Evolutionary conservation across 139 green algal species (phyloP).

Genomic region (Mychonastes homosphaera): DNA sequence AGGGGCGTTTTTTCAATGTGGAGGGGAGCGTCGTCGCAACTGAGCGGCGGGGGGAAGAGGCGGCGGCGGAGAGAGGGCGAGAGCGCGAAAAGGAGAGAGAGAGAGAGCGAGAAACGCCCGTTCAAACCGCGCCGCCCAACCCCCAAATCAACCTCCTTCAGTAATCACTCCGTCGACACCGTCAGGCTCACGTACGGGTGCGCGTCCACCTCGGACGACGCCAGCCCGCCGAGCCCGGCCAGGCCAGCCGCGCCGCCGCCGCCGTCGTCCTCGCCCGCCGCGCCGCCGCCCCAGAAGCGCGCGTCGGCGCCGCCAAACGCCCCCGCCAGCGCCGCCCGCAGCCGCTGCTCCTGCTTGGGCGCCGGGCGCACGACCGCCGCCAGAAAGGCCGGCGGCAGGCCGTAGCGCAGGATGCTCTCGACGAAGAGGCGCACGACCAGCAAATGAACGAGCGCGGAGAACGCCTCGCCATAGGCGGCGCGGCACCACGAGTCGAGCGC

Average conservation of each 20-base stretch:
- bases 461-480: slow-evolving; percentile 85
- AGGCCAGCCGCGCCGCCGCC: slow-evolving; percentile 12
- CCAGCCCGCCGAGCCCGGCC: slow-evolving; percentile 25
- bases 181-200: slow-evolving; percentile 79
- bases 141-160: no score
- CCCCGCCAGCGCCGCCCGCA: slow-evolving; percentile 49
- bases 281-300: background rate
- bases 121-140: no score
- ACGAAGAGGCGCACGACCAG: slow-evolving; percentile 86
- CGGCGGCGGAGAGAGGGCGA: no score
- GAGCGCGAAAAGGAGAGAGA: no score
- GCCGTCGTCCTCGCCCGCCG: slow-evolving; percentile 27
- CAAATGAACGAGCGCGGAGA: slow-evolving; percentile 86
- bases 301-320: slow-evolving; percentile 26
- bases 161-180: slow-evolving; percentile 53
- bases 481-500: slow-evolving; percentile 76
- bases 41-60: no score
- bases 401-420: slow-evolving; percentile 95
- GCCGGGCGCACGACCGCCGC: slow-evolving; percentile 63
- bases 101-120: no score
- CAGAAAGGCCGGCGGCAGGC: slow-evolving; percentile 77
- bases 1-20: no score
- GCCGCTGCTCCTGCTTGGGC: slow-evolving; percentile 42
- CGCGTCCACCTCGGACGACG: slow-evolving; percentile 50
- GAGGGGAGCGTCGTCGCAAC: no score